Base-by-base conservation (phyloP, 2,329 filamentous ascomycete species). In the Fusarium sororula region DNA sequence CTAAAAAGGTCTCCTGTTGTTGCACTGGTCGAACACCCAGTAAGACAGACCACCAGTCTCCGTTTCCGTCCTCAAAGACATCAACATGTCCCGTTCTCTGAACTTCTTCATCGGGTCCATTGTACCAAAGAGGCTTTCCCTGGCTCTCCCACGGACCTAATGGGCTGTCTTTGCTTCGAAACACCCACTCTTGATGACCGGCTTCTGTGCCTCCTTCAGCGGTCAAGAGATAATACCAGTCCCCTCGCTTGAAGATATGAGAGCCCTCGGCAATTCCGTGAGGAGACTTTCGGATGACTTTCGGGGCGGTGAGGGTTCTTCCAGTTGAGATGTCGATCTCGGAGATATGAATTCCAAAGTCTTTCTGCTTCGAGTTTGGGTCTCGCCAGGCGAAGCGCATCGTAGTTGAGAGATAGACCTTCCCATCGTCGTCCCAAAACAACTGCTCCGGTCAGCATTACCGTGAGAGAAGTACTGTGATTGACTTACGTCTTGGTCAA, bases 161-260 rank as follows among this genome's bases (percentile, higher is more conserved):
- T 0, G 84, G 84, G 0, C 83, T 81, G 2, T 71, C 73, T 15
- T 78, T 80, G 68, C 84, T 89, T 9, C 87, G 84, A 58, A 83
- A 81, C 0, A 88, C 85, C 84, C 86, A 89, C 66, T 88, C 86
- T 59, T 85, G 84, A 69, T 90, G 87, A 0, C 86, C 86, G 77
- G 73, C 50, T 32, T 78, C 77, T 32, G 77, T 78, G 5, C 77
- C 77, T 18, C 77, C 77, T 10, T 78, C 77, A 12, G 77, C 77
- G 0, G 76, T 78, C 14, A 78, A 67, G 7, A 78, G 72, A 14
- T 78, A 78, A 44, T 78, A 78, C 42, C 70, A 78, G 5, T 72
- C 65, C 3, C 72, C 72, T 11, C 75, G 75, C 35, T 74, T 77
- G 30, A 77, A 55, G 13, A 78, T 75, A 28, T 78, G 77, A 7